Percentiles rank a stretch among this genome's conserved stretches.
Evolutionary conservation across 306 rosid species (phyloP).

Genomic region (Gleditsia sinensis): DNA sequence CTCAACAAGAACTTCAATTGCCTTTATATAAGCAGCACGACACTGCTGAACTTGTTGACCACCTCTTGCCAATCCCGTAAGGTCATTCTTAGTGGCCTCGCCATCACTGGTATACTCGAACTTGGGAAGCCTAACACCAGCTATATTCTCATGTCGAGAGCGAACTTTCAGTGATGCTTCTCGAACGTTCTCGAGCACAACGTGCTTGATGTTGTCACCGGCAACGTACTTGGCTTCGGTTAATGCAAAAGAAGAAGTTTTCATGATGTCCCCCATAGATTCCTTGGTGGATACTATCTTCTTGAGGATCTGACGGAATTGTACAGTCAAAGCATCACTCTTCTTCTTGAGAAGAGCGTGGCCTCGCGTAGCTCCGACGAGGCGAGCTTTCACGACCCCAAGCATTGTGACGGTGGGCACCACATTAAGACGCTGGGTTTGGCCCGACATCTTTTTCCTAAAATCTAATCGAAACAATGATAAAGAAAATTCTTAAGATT

Average conservation of each 20-base stretch:
- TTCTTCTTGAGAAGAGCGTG: slow-evolving; percentile 97
- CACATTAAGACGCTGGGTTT: slow-evolving; percentile 86
- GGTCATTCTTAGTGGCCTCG: slow-evolving; percentile 74
- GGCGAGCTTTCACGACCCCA: slow-evolving; percentile 81
- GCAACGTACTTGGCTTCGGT: slow-evolving; percentile 96
- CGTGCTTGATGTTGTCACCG: slow-evolving; percentile 86
- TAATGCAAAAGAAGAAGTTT: slow-evolving; percentile 76
- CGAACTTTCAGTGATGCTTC: slow-evolving; percentile 83
- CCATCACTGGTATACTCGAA: slow-evolving; percentile 73
- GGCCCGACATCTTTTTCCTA: slow-evolving; percentile 72
- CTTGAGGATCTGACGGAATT: slow-evolving; percentile 83
- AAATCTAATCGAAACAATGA: slow-evolving; percentile 35
- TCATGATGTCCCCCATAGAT: slow-evolving; percentile 95
- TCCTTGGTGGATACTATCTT: slow-evolving; percentile 91
- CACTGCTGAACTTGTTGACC: slow-evolving; percentile 96
- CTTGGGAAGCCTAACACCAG: slow-evolving; percentile 93
- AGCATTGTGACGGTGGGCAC: slow-evolving; percentile 97
- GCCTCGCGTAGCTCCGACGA: slow-evolving; percentile 90
- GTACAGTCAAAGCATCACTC: slow-evolving; percentile 93
- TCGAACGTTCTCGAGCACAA: slow-evolving; percentile 83
- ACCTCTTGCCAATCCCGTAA: slow-evolving; percentile 92
- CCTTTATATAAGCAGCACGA: slow-evolving; percentile 79
- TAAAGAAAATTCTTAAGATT: neutral
- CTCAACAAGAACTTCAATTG: slow-evolving; percentile 94
- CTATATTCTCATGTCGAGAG: slow-evolving; percentile 80